Conservation (phyloP, 805 yeast species). For the Suhomyces sp. region DNA sequence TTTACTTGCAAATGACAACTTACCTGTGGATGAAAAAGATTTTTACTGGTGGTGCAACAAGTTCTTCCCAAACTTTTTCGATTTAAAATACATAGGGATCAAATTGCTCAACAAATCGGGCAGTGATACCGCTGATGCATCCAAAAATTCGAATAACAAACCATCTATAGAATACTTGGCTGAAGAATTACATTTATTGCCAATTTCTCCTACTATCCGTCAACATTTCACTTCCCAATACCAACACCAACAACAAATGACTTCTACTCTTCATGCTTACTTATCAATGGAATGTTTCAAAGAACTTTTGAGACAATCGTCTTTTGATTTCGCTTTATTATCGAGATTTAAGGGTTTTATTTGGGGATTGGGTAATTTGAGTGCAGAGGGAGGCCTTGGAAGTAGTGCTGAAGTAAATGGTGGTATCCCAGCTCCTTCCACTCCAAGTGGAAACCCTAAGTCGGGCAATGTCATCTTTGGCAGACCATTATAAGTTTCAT, state of each 20-base stretch:
- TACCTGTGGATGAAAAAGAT: conserved; percentile 80
- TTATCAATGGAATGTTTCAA: conserved; percentile 64
- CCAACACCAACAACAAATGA: conserved; percentile 31
- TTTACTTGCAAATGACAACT: conserved; percentile 66
- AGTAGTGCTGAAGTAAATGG: conserved; percentile 9
- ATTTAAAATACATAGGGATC: conserved; percentile 60
- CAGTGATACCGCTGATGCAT: conserved; percentile 7
- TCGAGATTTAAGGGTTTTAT: conserved; percentile 48
- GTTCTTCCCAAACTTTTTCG: conserved; percentile 81
- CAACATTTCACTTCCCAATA: conserved; percentile 25
- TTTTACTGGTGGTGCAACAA: conserved; percentile 68
- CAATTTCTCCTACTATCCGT: conserved; percentile 52
- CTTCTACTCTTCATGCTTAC: conserved; percentile 60
- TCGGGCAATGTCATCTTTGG: conserved; percentile 31
- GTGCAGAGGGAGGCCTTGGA: conserved; percentile 11
- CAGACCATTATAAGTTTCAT: conserved; percentile 19
- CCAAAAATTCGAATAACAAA: conserved; percentile 23
- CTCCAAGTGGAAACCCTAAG: conserved; percentile 23
- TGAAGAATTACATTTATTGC: conserved; percentile 64
- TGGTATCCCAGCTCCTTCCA: conserved; percentile 17
- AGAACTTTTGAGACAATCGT: conserved; percentile 44
- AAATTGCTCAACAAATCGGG: conserved; percentile 31
- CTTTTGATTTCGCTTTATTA: conserved; percentile 20
- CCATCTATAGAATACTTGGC: conserved; percentile 62
- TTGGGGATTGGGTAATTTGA: conserved; percentile 47